Evolutionary conservation across 257 asterid genomes (phyloP).

Genomic region (Scutellaria baicalensis): DNA sequence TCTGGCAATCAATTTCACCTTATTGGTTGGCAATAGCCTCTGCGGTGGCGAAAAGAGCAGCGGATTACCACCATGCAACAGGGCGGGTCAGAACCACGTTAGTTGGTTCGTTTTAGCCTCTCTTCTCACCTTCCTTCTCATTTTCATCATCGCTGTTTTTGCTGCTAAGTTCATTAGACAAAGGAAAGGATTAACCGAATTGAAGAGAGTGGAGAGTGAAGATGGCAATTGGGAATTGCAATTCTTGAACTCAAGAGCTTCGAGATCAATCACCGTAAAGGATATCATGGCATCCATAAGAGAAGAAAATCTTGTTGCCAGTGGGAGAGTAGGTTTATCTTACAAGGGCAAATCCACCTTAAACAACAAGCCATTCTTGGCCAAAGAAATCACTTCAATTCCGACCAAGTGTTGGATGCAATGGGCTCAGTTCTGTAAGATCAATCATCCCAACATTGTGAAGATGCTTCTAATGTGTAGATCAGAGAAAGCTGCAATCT

Average conservation of each 20-base stretch:
- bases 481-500: conserved; percentile 47
- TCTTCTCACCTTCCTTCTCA: conserved; percentile 30
- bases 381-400: conserved; percentile 26
- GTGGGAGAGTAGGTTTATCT: conserved; percentile 27
- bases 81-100: conserved; percentile 10
- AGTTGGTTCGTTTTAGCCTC: conserved; percentile 49
- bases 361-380: conserved; percentile 25
- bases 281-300: conserved; percentile 41
- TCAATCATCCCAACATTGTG: conserved; percentile 56
- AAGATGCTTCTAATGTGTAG: conserved; percentile 53
- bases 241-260: conserved; percentile 32
- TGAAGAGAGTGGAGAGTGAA: conserved; percentile 36
- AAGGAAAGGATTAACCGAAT: conserved; percentile 6
- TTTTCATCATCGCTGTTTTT: conserved; percentile 19
- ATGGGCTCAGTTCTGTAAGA: conserved; percentile 26
- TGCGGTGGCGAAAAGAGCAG: conserved; percentile 43
- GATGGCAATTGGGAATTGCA: conserved; percentile 60
- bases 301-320: conserved; percentile 43
- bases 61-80: conserved; percentile 57
- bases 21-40: conserved; percentile 52
- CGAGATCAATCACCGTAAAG: conserved; percentile 28
- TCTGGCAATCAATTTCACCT: conserved; percentile 47
- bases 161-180: conserved; percentile 12
- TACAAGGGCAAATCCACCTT: conserved; percentile 33
- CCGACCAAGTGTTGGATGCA: conserved; percentile 23